Conservation (phyloP, 1,284 basidiomycete species). For the Singerocomus rubriflavus region DNA sequence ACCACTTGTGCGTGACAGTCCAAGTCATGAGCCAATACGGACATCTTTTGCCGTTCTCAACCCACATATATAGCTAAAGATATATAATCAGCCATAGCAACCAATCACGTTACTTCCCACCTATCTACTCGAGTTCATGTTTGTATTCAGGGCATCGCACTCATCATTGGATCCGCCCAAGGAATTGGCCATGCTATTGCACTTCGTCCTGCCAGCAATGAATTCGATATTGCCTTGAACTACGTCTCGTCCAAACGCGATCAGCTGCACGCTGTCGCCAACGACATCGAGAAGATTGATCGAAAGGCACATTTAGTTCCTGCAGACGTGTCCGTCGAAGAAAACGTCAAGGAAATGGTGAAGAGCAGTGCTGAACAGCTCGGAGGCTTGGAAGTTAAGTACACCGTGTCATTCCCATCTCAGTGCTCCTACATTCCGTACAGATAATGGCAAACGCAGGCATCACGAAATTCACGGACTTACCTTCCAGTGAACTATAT, state of each 20-base stretch:
- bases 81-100: background rate
- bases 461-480: rapidly evolving
- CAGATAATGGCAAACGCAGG: conserved; percentile 19
- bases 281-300: conserved; percentile 6
- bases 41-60: background rate
- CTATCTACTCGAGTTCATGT: background rate
- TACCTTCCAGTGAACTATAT: background rate
- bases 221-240: conserved; percentile 10
- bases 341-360: conserved; percentile 10
- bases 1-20: background rate
- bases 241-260: conserved; percentile 5
- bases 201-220: conserved; percentile 11
- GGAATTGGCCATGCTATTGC: conserved; percentile 5
- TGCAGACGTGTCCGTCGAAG: conserved; percentile 10
- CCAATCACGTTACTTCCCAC: background rate
- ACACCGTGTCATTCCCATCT: too few species aligned
- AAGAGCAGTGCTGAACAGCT: background rate
- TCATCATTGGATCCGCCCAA: conserved; percentile 9
- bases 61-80: background rate
- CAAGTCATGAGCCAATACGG: background rate
- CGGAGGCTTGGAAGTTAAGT: conserved; percentile 12
- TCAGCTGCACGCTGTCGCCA: conserved; percentile 1
- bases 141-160: background rate
- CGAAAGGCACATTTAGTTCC: conserved; percentile 1
- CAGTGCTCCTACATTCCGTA: conserved; percentile 5